Base-by-base conservation (phyloP, 441 rosid species). In the Euphorbia schlechtendalii region DNA sequence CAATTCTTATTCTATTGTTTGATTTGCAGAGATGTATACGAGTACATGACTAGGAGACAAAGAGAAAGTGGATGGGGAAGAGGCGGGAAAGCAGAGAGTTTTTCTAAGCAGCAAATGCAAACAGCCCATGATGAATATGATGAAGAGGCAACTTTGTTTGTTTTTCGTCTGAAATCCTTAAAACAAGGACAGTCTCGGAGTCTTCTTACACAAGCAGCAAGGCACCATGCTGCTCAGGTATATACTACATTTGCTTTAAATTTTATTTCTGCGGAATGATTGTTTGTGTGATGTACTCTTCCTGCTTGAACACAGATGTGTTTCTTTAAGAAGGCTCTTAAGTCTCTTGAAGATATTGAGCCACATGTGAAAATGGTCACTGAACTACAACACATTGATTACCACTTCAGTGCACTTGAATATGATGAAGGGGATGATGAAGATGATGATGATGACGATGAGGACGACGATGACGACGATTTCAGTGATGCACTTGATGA, bases 111-210 rank as follows among this genome's bases (percentile, higher is more conserved):
- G 62, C 90, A 88, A 59, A 72, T 91, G 68, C 92, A 77, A 78
- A 80, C 86, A 28, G 99, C 96, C 59, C 83, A 76, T 43, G 87
- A 81, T 64, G 93, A 85, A 72, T 92, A 81, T 73, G 82, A 83
- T 68, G 92, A 89, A 56, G 93, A 84, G 72, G 96, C 98, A 53
- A 84, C 87, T 22, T 77, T 89, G 56, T 92, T 87, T 69, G 86
- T 85, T 65, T 94, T 94, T 59, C 87, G 99, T 57, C 65, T 94
- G 75, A 91, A 94, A 71, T 94, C 99, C 32, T 81, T 94, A 66
- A 94, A 94, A 75, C 89, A 86, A 78, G 98, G 96, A 59, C 98
- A 89, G 73, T 84, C 87, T 58, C 88, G 91, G 54, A 91, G 98
- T 81, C 96, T 94, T 75, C 85, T 94, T 22, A 89, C 94, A 20